These are phyloP conservation scores for Cryptomeria japonica DNA, from an alignment of 75 land plant species.

Conservation along the genomic window DNA sequence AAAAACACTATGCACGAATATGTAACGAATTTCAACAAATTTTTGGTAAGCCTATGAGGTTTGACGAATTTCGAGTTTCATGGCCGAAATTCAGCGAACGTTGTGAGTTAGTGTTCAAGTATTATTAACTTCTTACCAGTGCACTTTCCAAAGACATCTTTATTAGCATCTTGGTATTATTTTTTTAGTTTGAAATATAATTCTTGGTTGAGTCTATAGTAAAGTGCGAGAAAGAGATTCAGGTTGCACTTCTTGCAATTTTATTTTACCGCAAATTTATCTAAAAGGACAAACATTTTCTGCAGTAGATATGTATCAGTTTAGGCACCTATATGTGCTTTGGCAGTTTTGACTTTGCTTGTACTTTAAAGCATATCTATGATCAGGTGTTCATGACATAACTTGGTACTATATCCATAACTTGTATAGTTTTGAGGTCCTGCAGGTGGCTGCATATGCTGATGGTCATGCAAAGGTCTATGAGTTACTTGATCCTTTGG, in stretches of 20 bases:
- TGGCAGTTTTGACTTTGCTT: background rate
- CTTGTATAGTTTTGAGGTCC: background rate
- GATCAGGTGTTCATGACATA: background rate
- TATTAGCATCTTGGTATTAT: background rate
- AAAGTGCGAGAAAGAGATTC: background rate
- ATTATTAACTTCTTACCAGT: background rate
- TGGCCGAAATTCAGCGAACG: too few species aligned
- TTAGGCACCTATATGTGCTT: constrained; percentile 1
- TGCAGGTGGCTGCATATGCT: constrained; percentile 76
- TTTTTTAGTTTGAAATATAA: background rate
- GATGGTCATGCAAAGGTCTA: constrained; percentile 82
- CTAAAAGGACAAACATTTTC: background rate
- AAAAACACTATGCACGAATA: too few species aligned
- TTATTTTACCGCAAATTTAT: background rate
- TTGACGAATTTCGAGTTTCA: too few species aligned
- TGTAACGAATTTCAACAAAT: too few species aligned
- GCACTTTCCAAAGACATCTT: background rate
- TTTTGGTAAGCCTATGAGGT: too few species aligned
- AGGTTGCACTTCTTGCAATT: background rate
- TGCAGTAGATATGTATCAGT: background rate
- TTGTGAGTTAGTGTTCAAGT: too few species aligned
- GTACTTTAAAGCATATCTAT: background rate
- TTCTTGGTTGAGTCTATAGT: background rate
- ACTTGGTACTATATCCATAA: background rate
- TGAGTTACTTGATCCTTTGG: constrained; percentile 68